Conservation (phyloP, 169 alveolate genomes). For the Perkinsus marinus region DNA sequence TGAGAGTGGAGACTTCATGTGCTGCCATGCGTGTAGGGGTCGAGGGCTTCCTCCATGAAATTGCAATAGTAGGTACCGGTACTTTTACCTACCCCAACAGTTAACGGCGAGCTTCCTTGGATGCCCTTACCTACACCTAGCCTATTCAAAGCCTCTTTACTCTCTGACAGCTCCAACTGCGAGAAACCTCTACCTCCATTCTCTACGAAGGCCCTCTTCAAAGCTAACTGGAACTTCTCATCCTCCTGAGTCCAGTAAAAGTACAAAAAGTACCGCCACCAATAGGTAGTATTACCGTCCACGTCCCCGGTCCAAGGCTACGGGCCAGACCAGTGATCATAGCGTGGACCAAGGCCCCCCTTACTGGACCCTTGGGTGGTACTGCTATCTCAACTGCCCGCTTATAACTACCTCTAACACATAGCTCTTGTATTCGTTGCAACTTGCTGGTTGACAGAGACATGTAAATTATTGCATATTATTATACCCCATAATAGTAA, state of each 20-base stretch:
- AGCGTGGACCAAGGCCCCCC: neutral
- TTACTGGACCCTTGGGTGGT: neutral
- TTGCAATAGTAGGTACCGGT: neutral
- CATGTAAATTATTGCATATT: neutral
- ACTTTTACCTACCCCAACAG: neutral
- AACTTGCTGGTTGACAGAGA: neutral
- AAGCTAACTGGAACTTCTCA: too few species aligned
- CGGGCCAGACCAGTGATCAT: neutral
- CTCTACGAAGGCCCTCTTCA: neutral
- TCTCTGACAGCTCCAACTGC: neutral
- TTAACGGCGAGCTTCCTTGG: neutral
- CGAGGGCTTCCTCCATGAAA: neutral
- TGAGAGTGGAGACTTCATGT: neutral
- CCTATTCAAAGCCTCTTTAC: neutral
- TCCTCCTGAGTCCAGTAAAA: too few species aligned
- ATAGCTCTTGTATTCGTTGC: neutral
- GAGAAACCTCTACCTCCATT: neutral
- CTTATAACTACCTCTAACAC: neutral
- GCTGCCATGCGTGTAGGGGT: neutral
- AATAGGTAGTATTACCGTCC: neutral
- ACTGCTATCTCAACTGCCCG: neutral
- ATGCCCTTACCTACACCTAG: neutral
- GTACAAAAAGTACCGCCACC: too few species aligned
- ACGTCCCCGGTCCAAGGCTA: neutral
- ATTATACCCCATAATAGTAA: neutral